A percentile compares a stretch with the other conserved stretches of the same genome.
These are phyloP conservation scores for Graphilbum ipis-grandicollis DNA, from an alignment of 2,329 filamentous ascomycete genomes.

Conservation along the genomic window DNA sequence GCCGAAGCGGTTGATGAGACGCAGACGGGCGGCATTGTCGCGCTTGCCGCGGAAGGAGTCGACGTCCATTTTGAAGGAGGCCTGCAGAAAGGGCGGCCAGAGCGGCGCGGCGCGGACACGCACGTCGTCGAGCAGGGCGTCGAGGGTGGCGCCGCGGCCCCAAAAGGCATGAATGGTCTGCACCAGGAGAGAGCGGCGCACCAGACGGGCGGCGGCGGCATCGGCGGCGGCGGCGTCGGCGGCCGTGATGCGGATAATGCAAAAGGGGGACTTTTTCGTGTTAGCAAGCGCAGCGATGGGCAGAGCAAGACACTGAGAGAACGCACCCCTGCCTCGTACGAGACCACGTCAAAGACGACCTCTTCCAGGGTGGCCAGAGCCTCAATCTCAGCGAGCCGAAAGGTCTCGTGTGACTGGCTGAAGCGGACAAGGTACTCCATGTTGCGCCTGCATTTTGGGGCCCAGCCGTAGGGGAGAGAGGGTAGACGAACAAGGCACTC, in stretches of 20 bases:
- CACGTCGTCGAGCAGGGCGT: slow-evolving; percentile 50
- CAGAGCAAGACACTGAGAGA: not conserved
- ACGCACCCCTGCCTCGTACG: slow-evolving; percentile 58
- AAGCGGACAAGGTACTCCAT: slow-evolving; percentile 82
- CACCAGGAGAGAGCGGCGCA: slow-evolving; percentile 62
- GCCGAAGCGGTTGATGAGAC: slow-evolving; percentile 64
- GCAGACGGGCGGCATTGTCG: slow-evolving; percentile 41
- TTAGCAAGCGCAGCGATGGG: not conserved
- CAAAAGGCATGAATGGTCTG: slow-evolving; percentile 82
- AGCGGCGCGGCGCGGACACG: slow-evolving; percentile 36
- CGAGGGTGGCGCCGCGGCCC: slow-evolving; percentile 53
- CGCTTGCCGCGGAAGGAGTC: slow-evolving; percentile 70
- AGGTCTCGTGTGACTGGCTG: slow-evolving; percentile 79
- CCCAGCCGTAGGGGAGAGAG: no score
- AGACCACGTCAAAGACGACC: slow-evolving; percentile 53
- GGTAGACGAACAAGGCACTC: no score
- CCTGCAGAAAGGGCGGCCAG: slow-evolving; percentile 47
- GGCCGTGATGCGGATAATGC: slow-evolving; percentile 53
- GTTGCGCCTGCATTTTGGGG: not conserved
- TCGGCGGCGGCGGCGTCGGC: slow-evolving; percentile 46
- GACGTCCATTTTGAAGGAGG: slow-evolving; percentile 68
- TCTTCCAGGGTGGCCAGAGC: slow-evolving; percentile 55
- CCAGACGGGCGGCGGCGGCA: slow-evolving; percentile 45
- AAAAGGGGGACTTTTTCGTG: slow-evolving; percentile 65
- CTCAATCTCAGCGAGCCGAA: slow-evolving; percentile 68